Conservation (phyloP, 495 filamentous ascomycete species). For the Astrocystis sublimbata region DNA sequence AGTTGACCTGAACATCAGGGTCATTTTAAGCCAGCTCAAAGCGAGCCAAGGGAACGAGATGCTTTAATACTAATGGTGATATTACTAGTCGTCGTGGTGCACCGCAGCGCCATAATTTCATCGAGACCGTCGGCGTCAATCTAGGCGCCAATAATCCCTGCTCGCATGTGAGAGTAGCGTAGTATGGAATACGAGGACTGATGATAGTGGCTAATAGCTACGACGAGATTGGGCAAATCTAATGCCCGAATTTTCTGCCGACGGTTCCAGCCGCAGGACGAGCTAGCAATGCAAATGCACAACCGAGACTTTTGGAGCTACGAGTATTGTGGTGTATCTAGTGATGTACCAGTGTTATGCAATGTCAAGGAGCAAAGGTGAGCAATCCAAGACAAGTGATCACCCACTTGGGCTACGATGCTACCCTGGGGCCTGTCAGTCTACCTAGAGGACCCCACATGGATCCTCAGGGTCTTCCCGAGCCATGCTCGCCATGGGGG, state of each 20-base stretch:
- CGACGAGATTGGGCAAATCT: conserved; percentile 10
- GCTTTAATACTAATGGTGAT: conserved; percentile 7
- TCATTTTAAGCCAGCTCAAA: neutral
- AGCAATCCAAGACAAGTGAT: conserved; percentile 7
- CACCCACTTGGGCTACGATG: conserved; percentile 7
- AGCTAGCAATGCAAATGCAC: conserved; percentile 13
- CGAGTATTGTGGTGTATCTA: neutral
- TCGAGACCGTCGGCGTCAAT: neutral
- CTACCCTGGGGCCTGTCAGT: too few species aligned
- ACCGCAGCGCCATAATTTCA: neutral
- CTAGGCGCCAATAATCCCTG: conserved; percentile 5
- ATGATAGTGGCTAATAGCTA: conserved; percentile 8
- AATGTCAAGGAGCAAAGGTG: conserved; percentile 9
- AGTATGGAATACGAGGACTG: conserved; percentile 14
- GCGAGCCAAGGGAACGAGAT: neutral
- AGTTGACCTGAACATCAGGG: neutral
- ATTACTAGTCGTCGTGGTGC: neutral
- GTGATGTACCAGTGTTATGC: too few species aligned
- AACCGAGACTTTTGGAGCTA: conserved; percentile 12
- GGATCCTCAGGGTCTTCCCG: conserved; percentile 11
- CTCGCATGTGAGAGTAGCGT: neutral
- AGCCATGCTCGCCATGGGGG: too few species aligned
- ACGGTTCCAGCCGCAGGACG: conserved; percentile 9
- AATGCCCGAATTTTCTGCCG: conserved; percentile 8
- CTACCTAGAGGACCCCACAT: conserved; percentile 8